These are phyloP conservation scores for Fusarium paranaense DNA, from an alignment of 2,329 filamentous ascomycete genomes.

Conservation along the genomic window DNA sequence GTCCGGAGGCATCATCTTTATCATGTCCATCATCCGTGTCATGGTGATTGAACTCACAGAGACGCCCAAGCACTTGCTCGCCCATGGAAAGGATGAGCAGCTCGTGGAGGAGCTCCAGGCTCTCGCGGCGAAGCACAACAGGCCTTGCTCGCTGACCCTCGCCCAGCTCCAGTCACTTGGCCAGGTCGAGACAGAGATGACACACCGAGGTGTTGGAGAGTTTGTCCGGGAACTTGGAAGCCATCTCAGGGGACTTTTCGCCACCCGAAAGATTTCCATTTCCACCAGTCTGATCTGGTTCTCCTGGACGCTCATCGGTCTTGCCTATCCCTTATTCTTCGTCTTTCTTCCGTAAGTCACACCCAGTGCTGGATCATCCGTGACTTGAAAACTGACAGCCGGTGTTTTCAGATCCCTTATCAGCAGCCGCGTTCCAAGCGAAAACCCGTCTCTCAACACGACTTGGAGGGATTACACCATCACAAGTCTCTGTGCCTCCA, in stretches of 20 bases:
- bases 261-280: conserved; percentile 65
- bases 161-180: background rate
- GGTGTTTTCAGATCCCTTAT: background rate
- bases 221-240: conserved; percentile 51
- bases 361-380: background rate
- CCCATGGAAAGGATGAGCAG: conserved; percentile 62
- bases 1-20: conserved; percentile 58
- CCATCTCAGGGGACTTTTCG: conserved; percentile 64
- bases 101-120: conserved; percentile 58
- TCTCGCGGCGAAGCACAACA: conserved; percentile 54
- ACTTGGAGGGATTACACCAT: conserved; percentile 76
- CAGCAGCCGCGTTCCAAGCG: conserved; percentile 23
- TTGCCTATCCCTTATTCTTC: conserved; percentile 77
- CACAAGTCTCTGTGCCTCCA: conserved; percentile 71
- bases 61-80: conserved; percentile 70
- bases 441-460: conserved; percentile 67
- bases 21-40: conserved; percentile 65
- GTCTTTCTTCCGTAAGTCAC: conserved; percentile 63
- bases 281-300: conserved; percentile 73
- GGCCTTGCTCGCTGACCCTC: conserved; percentile 54
- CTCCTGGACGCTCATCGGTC: conserved; percentile 73
- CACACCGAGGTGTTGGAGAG: background rate
- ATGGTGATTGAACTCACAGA: conserved; percentile 67
- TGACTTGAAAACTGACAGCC: background rate
- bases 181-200: background rate